These are phyloP conservation scores for Alternaria ethzedia DNA, from an alignment of 2,329 filamentous ascomycete species.

Conservation along the genomic window DNA sequence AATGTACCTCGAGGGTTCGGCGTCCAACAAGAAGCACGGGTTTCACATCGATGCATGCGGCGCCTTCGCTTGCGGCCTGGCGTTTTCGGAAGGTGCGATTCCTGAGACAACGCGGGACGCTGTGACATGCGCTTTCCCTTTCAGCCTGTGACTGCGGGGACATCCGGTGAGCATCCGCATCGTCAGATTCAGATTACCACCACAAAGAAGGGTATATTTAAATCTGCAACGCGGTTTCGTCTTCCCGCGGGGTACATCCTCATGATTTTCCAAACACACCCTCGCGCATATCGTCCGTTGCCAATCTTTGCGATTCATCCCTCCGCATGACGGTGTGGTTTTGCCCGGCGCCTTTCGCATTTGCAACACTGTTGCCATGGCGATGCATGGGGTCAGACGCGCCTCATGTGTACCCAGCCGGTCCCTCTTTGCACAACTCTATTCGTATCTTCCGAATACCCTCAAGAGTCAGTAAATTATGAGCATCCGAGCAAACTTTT, in stretches of 20 bases:
- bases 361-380: conserved; percentile 11
- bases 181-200: not conserved
- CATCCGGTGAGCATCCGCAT: conserved; percentile 5
- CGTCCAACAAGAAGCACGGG: conserved; percentile 4
- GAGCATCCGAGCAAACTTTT: not conserved
- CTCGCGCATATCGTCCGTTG: not conserved
- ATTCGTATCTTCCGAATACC: not conserved
- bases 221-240: conserved; percentile 1
- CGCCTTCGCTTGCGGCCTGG: conserved; percentile 8
- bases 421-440: conserved; percentile 9
- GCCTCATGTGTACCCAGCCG: conserved; percentile 15
- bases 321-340: not conserved
- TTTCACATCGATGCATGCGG: conserved; percentile 8
- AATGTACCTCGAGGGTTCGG: conserved; percentile 10
- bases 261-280: conserved; percentile 2
- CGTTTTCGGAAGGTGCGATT: conserved; percentile 6
- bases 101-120: conserved; percentile 15
- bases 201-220: not conserved
- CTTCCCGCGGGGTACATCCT: conserved; percentile 1
- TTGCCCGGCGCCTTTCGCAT: not conserved
- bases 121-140: conserved; percentile 7
- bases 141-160: conserved; percentile 9
- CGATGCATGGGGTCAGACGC: conserved; percentile 13
- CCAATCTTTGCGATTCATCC: conserved; percentile 1
- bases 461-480: conserved; percentile 1